A percentile compares a stretch with the other conserved stretches of the same genome.
phyloP scores from a whole-genome alignment of 176 grass and related monocot genomes.

The Avena insularis region DNA sequence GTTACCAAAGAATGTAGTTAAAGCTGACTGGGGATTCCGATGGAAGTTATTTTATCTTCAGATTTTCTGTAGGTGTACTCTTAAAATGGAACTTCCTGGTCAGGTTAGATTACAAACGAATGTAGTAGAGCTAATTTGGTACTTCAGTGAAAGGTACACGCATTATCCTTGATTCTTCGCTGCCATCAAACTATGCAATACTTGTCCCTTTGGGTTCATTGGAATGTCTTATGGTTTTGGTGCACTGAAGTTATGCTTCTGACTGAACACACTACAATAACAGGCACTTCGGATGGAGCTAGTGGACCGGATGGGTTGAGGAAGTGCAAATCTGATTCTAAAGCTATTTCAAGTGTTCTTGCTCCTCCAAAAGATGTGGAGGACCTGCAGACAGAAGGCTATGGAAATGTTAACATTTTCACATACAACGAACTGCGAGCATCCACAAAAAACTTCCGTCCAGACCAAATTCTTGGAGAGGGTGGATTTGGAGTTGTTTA shows the following conservation, averaged over 20 bases:
- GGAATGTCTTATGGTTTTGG: not conserved
- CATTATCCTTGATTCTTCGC: not conserved
- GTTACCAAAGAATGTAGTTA: slow-evolving; percentile 9
- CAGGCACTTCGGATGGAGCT: slow-evolving; percentile 43
- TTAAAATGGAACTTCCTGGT: not conserved
- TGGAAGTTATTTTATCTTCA: not conserved
- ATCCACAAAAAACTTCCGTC: slow-evolving; percentile 89
- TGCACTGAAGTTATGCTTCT: not conserved
- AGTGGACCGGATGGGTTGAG: slow-evolving; percentile 49
- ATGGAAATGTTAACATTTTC: slow-evolving; percentile 88
- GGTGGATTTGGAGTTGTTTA: slow-evolving; percentile 98
- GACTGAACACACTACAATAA: slow-evolving; percentile 31
- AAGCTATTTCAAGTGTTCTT: slow-evolving; percentile 61
- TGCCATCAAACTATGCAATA: not conserved
- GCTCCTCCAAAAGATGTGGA: slow-evolving; percentile 89
- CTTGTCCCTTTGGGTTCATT: slow-evolving; percentile 9
- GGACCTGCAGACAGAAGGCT: slow-evolving; percentile 72
- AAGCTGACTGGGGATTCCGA: not conserved
- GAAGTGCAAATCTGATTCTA: slow-evolving; percentile 66
- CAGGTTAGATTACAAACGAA: slow-evolving; percentile 20
- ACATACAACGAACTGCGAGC: slow-evolving; percentile 77
- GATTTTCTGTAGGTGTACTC: not conserved
- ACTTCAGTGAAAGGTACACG: not conserved
- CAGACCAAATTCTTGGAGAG: slow-evolving; percentile 91
- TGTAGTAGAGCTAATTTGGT: not conserved